Conservation (phyloP, 116 monocot species). For the Thalassia testudinum region DNA sequence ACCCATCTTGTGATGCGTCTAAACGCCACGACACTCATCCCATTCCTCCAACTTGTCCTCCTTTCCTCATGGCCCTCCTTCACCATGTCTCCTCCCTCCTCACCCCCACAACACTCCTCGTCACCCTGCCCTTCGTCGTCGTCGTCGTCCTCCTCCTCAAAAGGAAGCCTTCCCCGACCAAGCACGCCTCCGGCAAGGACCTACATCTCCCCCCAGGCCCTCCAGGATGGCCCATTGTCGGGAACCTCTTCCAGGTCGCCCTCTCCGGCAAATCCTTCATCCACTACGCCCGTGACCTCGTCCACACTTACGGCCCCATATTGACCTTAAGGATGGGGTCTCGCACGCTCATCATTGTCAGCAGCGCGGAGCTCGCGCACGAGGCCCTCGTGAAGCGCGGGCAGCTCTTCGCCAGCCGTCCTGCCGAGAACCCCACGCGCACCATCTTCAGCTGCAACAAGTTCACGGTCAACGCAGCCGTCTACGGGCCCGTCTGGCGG, state of each 20-base stretch:
- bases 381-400: slow-evolving; percentile 58
- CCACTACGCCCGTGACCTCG: slow-evolving; percentile 55
- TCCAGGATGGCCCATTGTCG: slow-evolving; percentile 36
- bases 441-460: slow-evolving; percentile 62
- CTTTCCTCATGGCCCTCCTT: no score
- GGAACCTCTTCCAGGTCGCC: slow-evolving; percentile 75
- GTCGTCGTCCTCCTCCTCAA: slow-evolving; percentile 1
- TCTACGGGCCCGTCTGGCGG: slow-evolving; percentile 60
- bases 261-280: slow-evolving; percentile 54
- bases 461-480: slow-evolving; percentile 64
- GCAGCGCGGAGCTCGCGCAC: slow-evolving; percentile 45
- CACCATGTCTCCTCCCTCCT: no score
- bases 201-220: slow-evolving; percentile 23
- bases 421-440: slow-evolving; percentile 58
- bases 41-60: no score
- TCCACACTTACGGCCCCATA: slow-evolving; percentile 45
- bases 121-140: slow-evolving; percentile 1
- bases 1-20: no score
- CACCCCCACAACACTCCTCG: not conserved
- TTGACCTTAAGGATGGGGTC: slow-evolving; percentile 66
- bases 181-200: not conserved
- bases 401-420: slow-evolving; percentile 48
- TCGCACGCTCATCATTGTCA: slow-evolving; percentile 45
- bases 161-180: not conserved
- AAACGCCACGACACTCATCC: no score